Evolutionary conservation across 2,329 filamentous ascomycete species (phyloP).

Genomic region (Phaeosphaeriaceae sp.): DNA sequence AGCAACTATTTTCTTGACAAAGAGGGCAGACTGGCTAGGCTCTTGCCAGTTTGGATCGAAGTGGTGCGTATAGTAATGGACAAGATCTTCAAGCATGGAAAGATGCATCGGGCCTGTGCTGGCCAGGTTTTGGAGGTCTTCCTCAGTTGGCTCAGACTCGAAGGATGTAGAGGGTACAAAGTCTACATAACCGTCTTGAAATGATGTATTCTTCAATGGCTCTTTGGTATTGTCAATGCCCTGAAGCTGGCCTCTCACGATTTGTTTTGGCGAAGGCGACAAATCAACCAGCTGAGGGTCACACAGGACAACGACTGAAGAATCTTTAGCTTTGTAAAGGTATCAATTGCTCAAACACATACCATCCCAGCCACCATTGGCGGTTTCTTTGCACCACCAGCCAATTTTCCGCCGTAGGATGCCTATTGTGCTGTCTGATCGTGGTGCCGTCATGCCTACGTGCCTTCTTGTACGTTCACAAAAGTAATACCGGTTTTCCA

Average conservation of each 20-base stretch:
- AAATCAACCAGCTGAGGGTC: slow-evolving; percentile 36
- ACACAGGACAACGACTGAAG: slow-evolving; percentile 38
- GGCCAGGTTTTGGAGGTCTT: not conserved
- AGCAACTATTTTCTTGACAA: slow-evolving; percentile 43
- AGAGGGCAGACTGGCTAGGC: slow-evolving; percentile 32
- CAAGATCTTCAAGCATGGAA: slow-evolving; percentile 37
- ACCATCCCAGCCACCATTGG: slow-evolving; percentile 41
- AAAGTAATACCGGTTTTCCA: slow-evolving; percentile 34
- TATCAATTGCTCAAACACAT: slow-evolving; percentile 2
- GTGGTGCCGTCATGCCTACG: slow-evolving; percentile 40
- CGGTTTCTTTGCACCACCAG: slow-evolving; percentile 36
- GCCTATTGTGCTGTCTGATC: slow-evolving; percentile 28
- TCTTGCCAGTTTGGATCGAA: slow-evolving; percentile 28
- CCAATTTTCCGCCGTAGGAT: slow-evolving; percentile 39
- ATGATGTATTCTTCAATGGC: slow-evolving; percentile 25
- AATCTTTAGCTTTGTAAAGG: slow-evolving; percentile 2
- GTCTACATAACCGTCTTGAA: slow-evolving; percentile 41
- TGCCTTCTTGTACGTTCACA: slow-evolving; percentile 38
- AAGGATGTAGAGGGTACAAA: slow-evolving; percentile 27
- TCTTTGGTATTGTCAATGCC: slow-evolving; percentile 4
- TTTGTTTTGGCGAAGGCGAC: slow-evolving; percentile 16
- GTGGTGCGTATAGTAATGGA: slow-evolving; percentile 35
- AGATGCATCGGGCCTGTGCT: slow-evolving; percentile 25
- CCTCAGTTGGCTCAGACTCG: not conserved
- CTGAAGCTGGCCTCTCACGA: slow-evolving; percentile 7